Evolutionary conservation across 2,329 filamentous ascomycete genomes (phyloP), one percentile per base, ranked within the genome.

Genomic region (Microascus cirrosus): DNA sequence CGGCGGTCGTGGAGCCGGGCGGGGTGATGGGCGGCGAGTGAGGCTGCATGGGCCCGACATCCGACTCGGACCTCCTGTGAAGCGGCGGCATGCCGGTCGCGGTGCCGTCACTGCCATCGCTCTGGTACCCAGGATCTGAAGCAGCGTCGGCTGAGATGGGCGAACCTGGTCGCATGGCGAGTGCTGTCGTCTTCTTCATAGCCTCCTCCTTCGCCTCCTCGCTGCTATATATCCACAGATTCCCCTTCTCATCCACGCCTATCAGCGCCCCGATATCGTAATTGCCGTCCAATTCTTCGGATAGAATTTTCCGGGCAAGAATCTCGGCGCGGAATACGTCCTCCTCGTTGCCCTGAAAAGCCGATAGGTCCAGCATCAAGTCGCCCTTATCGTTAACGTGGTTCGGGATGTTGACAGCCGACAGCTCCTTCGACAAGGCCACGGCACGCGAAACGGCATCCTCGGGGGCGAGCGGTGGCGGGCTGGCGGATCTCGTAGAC

Each of bases 161-260:
- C 15, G 73, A 70, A 18, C 73, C 69, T 11, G 73, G 70, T 20
- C 74, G 72, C 54, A 81, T 67, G 11, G 77, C 74, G 8, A 76
- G 73, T 58, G 81, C 78, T 60, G 80, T 77, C 1, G 79, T 80
- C 64, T 75, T 80, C 68, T 87, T 85, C 74, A 86, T 86, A 35
- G 93, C 93, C 7, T 89, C 87, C 65, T 94, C 87, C 68, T 96
- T 97, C 25, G 94, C 91, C 67, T 96, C 92, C 70, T 97, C 92
- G 65, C 92, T 97, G 73, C 91, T 94, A 74, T 99, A 99, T 63
- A 99, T 97, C 93, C 94, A 97, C n/a, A 99, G 78, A 7, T 99
- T 99, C 7, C 94, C 94, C 60, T 94, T 85, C 67, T 95, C 91
- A 67, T 99, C 94, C 52, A 94, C 93, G 13, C 92, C 94, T 65